Evolutionary conservation across 164 flowering plant genomes (phyloP), one percentile per base, ranked within the genome.

Genomic region (Chimonanthus praecox): DNA sequence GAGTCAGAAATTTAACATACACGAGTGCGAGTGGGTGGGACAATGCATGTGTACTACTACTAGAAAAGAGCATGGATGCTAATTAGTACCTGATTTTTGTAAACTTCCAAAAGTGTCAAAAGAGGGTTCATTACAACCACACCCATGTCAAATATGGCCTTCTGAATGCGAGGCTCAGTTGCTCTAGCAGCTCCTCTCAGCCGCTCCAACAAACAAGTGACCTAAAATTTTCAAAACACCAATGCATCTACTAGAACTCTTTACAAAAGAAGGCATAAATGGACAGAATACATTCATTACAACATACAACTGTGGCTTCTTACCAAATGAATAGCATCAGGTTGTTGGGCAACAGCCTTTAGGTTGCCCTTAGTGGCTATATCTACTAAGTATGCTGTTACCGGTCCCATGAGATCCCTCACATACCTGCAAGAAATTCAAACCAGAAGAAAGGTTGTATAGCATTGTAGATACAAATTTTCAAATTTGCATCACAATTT

Each of bases 151-250:
- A 87, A 95, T 68, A 93, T 83, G 71, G 98, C 94, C 80, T 82
- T 91, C 73, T 88, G 98, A 21, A 84, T 88, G 71, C 95, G 87
- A 75, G 98, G 96, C 80, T 89, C 89, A 64, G 90, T 83, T 63
- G 98, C 97, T 82, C 87, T 83, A 47, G 97, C 91, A 81, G 91
- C 97, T 69, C 99, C 98, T 73, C 97, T 90, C 80, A 95, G 87
- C 62, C 99, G 85, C 79, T 93, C 99, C 82, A 95, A 82, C 85
- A 90, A 85, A 81, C 91, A 91, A 78, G 86, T 89, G 74, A 92
- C 91, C 99, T 93, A 77, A 77, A 11, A 58, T 69, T 70, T 46
- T 33, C 20, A 20, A 15, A 63, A 61, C 43, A 18, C 71, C 8
- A 71, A 16, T 46, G 70, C 48, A 47, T 67, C 51, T 69, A 60